Evolutionary conservation across 2,329 filamentous ascomycete species (phyloP), one percentile per base, ranked within the genome.

Genomic region (Ascochyta viciae-villosae): DNA sequence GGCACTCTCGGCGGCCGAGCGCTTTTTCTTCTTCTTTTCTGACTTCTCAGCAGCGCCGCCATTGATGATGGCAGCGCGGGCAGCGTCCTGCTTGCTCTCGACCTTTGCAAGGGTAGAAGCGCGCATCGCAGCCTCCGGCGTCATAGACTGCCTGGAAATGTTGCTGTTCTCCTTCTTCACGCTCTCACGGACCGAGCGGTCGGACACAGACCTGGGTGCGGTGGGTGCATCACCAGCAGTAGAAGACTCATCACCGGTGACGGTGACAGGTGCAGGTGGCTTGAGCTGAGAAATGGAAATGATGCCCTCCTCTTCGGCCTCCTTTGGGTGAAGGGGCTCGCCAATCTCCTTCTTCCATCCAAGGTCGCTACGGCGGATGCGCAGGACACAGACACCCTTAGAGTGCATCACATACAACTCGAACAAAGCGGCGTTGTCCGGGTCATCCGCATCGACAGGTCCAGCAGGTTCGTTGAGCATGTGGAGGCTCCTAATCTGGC

Each of bases 361-460:
- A 44, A 99, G 82, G 76, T 98, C 94, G 47, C 88, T 86, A 73
- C 94, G 91, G 74, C 90, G 94, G 74, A 99, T 87, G 61, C 87
- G 88, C 49, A 98, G 75, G 67, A 91, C 94, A 16, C 93, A 93
- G n/a, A 98, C 92, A 58, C 95, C 95, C 78, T 92, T 96, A 10
- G 95, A 97, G 76, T 99, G 94, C 89, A 97, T 96, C 29, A 92
- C 90, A 74, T 99, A 99, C 9, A 99, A 83, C 79, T 99, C 95
- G 70, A 99, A 98, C 13, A 97, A 79, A 0, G 89, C 87, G 15
- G 86, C 86, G 61, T 95, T 89, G 22, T 89, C 87, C 1, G 80
- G 77, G 19, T 77, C 75, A 23, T 81, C 81, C 35, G 85, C 84
- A 57, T 86, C 82, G 6, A 83, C 78, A 65, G 73, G 50, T 59